Base-by-base conservation (phyloP, 2,329 filamentous ascomycete species). In the Fusarium longipes region DNA sequence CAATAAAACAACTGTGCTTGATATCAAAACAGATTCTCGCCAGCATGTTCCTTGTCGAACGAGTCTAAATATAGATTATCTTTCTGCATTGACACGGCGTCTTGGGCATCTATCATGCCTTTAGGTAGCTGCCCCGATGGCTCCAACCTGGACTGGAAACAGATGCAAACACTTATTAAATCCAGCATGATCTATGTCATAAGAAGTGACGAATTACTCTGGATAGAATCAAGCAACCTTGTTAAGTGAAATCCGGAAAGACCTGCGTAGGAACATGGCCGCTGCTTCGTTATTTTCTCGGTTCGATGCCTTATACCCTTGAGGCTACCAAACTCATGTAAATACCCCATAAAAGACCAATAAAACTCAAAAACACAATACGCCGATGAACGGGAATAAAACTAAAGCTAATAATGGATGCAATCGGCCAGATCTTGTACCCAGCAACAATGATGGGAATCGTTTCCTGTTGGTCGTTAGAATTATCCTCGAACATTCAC, bases 361-460 rank as follows among this genome's bases (percentile, higher is more conserved):
- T 73, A 52, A 83, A 81, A 63, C 80, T 83, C 47, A 84, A 75
- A 69, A 84, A 85, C 33, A 84, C 79, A 55, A 85, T 81, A 33
- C 83, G 77, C 42, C 77, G 77, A 51, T 84, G 81, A n/a, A 84
- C 82, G 0, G 82, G 82, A 5, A 85, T 75, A 42, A 80, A 82
- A 56, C 74, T 81, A 67, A 85, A 85, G 70, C 82, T 84, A 55
- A 85, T 77, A 57, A 85, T 79, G 35, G 82, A 84, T 1, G 82
- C 83, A 44, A 84, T 76, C 0, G 83, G 83, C 83, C 83, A 85
- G 36, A 85, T 81, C 70, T 83, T 84, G 70, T 83, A 83, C 4
- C 82, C 82, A 5, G 82, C 82, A 12, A 84, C 72, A 12, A 83
- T 83, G 38, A 85, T 78, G 7, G 82, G 80, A 8, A 83, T 77